Evolutionary conservation across 768 basidiomycete genomes (phyloP).

Genomic region (Peribolospora kevripleyi): DNA sequence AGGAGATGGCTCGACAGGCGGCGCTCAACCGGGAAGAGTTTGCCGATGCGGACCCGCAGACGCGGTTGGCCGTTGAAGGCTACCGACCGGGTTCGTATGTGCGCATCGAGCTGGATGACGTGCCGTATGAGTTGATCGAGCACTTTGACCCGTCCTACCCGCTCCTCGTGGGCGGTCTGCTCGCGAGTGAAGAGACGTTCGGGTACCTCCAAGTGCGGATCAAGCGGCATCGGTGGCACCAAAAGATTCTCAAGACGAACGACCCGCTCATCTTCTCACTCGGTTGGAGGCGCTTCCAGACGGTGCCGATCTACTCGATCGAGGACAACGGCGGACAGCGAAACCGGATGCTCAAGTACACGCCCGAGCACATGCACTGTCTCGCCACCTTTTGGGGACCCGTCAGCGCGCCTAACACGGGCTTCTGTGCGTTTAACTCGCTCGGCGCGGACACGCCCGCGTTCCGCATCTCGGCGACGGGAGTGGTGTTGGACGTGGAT

Average conservation of each 20-base stretch:
- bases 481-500: conserved; percentile 82
- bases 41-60: conserved; percentile 44
- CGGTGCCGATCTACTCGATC: conserved; percentile 75
- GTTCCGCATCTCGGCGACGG: conserved; percentile 78
- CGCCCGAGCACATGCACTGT: conserved; percentile 99
- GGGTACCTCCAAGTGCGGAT: conserved; percentile 85
- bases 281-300: conserved; percentile 96
- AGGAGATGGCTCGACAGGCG: conserved; percentile 64
- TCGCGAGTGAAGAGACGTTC: conserved; percentile 71
- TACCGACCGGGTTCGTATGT: conserved; percentile 76
- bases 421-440: conserved; percentile 91
- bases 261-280: conserved; percentile 87
- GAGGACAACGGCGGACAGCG: conserved; percentile 85
- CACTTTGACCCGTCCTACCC: conserved; percentile 81
- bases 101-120: conserved; percentile 58
- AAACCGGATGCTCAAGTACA: conserved; percentile 98
- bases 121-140: conserved; percentile 77
- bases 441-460: conserved; percentile 39
- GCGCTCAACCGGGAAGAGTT: conserved; percentile 69
- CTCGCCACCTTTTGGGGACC: conserved; percentile 95
- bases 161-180: conserved; percentile 71
- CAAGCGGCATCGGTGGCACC: conserved; percentile 88
- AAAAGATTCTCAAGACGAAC: conserved; percentile 78
- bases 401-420: conserved; percentile 70
- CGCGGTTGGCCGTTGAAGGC: conserved; percentile 67